Evolutionary conservation across 2,329 filamentous ascomycete species (phyloP).

Genomic region (Aspergillus neoniger): DNA sequence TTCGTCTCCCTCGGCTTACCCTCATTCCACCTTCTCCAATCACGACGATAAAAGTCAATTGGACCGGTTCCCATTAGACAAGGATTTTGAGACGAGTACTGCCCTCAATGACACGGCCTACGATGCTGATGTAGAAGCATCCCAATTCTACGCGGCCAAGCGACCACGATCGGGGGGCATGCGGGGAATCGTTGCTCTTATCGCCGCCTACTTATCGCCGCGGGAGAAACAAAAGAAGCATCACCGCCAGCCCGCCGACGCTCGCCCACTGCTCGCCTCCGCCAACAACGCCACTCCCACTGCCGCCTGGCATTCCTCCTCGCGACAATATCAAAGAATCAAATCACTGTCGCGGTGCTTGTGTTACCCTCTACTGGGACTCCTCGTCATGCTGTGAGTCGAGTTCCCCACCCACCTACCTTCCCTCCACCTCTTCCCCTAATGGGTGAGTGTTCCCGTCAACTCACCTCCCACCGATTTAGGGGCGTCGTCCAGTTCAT

Average conservation of each 20-base stretch:
- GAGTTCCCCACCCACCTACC: neutral
- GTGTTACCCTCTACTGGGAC: constrained; percentile 20
- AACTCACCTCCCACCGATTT: neutral
- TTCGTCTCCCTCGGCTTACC: neutral
- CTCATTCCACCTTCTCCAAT: neutral
- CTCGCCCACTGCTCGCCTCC: neutral
- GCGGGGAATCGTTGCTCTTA: neutral
- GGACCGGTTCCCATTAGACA: neutral
- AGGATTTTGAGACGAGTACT: neutral
- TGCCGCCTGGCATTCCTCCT: neutral
- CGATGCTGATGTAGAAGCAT: neutral
- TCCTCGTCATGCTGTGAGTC: constrained; percentile 41
- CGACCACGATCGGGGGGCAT: neutral
- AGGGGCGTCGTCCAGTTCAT: constrained; percentile 47
- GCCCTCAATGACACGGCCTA: neutral
- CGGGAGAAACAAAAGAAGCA: neutral
- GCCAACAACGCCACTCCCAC: neutral
- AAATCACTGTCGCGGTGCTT: constrained; percentile 19
- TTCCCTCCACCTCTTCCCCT: neutral
- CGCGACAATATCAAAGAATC: neutral
- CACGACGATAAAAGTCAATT: neutral
- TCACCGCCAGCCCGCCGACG: neutral
- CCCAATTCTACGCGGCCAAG: too few relatives aligned
- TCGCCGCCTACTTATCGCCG: neutral
- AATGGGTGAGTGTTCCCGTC: neutral